These are phyloP conservation scores for Lactarius akahatsu DNA, from an alignment of 768 basidiomycete genomes.

Conservation along the genomic window DNA sequence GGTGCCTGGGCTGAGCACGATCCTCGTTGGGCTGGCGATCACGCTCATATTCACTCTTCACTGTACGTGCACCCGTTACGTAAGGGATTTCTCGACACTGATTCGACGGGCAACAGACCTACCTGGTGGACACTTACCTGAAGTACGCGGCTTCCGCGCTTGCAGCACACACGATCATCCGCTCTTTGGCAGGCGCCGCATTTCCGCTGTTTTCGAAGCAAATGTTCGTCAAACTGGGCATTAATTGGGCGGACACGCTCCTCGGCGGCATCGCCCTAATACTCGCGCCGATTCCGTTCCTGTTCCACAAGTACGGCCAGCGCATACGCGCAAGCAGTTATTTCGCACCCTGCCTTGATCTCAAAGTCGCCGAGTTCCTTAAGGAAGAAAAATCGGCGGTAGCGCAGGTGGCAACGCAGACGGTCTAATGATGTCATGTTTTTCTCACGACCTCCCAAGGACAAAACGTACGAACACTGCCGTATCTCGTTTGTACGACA, in stretches of 20 bases:
- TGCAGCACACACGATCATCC: slow-evolving; percentile 58
- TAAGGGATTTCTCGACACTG: neutral
- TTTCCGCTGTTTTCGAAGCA: slow-evolving; percentile 69
- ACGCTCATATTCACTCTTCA: slow-evolving; percentile 57
- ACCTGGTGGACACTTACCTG: slow-evolving; percentile 60
- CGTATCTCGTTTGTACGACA: neutral
- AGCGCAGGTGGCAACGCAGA: neutral
- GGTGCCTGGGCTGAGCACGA: slow-evolving; percentile 53
- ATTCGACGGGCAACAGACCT: slow-evolving; percentile 41
- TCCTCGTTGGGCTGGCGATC: slow-evolving; percentile 49
- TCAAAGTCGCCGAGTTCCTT: slow-evolving; percentile 16
- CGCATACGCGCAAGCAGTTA: slow-evolving; percentile 54
- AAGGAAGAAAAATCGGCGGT: neutral
- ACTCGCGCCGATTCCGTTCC: slow-evolving; percentile 62
- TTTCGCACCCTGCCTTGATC: slow-evolving; percentile 44
- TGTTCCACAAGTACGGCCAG: slow-evolving; percentile 69
- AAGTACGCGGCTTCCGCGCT: slow-evolving; percentile 55
- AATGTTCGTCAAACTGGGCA: slow-evolving; percentile 49
- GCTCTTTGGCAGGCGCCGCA: slow-evolving; percentile 55
- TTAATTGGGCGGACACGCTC: slow-evolving; percentile 45
- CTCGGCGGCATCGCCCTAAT: slow-evolving; percentile 56
- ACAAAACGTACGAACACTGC: too few relatives aligned
- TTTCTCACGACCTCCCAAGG: neutral
- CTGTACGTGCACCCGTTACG: neutral
- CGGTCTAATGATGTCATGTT: neutral